Evolutionary conservation across 2,329 filamentous ascomycete genomes (phyloP).

Genomic region (Lojkania enalia): DNA sequence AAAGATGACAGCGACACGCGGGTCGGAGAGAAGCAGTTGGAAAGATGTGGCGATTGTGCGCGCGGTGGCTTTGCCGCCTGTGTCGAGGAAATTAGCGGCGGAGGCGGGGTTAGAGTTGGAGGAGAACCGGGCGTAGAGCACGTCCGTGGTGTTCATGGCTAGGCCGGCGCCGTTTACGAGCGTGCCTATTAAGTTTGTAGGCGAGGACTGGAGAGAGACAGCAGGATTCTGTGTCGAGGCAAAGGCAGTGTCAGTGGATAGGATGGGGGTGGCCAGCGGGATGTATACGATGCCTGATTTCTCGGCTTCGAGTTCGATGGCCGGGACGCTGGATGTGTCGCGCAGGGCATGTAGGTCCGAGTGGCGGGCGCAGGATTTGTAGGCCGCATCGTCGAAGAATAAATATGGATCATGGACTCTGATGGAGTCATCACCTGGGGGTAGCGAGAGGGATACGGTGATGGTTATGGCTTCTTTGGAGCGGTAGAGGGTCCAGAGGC

Average conservation of each 20-base stretch:
- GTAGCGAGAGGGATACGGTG: constrained; percentile 53
- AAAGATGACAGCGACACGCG: constrained; percentile 71
- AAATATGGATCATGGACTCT: constrained; percentile 60
- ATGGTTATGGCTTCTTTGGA: constrained; percentile 68
- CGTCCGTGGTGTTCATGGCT: constrained; percentile 89
- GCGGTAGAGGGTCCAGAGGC: constrained; percentile 62
- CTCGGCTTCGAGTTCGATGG: constrained; percentile 65
- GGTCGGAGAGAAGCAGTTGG: constrained; percentile 70
- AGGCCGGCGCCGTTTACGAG: constrained; percentile 88
- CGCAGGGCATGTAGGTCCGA: constrained; percentile 62
- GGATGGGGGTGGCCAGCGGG: constrained; percentile 49
- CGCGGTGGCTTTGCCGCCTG: constrained; percentile 82
- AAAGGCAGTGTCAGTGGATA: constrained; percentile 1
- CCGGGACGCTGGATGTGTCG: constrained; percentile 55
- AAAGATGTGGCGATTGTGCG: constrained; percentile 80
- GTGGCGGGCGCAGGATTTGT: constrained; percentile 64
- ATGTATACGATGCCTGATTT: constrained; percentile 79
- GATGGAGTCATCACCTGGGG: constrained; percentile 45
- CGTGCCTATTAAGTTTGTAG: constrained; percentile 70
- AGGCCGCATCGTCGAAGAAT: constrained; percentile 72
- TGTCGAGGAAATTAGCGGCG: constrained; percentile 85
- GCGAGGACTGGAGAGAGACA: constrained; percentile 18
- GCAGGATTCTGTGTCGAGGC: constrained; percentile 8
- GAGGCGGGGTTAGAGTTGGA: constrained; percentile 53
- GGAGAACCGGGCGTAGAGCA: constrained; percentile 66